Evolutionary conservation across 2,329 filamentous ascomycete species (phyloP), one percentile per base, ranked within the genome.

Genomic region (Trichoderma asperellum): DNA sequence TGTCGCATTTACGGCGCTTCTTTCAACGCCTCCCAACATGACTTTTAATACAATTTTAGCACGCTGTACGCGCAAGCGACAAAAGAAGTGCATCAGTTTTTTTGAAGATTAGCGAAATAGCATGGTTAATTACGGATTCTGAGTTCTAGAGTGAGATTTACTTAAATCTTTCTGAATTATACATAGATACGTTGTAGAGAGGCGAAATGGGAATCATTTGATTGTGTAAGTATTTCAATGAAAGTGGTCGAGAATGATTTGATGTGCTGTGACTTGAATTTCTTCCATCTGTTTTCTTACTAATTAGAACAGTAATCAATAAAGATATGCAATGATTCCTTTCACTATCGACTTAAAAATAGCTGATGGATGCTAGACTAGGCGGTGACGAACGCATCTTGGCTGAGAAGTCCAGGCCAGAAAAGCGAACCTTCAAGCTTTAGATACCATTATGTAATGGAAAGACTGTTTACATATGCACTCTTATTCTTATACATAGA

Each of bases 101-200:
- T 52, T 59, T 67, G 21, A 67, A 52, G 40, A 35, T 67, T 64
- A 64, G 61, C 61, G 61, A 64, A 53, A 24, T 27, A 56, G 35
- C 40, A 29, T 21, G 40, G 40, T 64, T 56, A 40, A 24, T 40
- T 55, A 32, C 8, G 34, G 18, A 32, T 55, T 56, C 21, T 56
- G 27, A 52, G 35, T 32, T 56, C 24, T 43, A 64, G 49, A 40
- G 27, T 56, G 24, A 29, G 3, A 64, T 64, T 40, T 29, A 21
- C 24, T 4, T 37, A 11, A 35, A n/a, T 32, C 18, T 40, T n/a
- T 55, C n/a, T 16, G 27, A 5, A 37, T 12, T 7, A n/a, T 8
- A 52, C 16, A 49, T 37, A 47, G 27, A 52, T 52, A 21, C n/a
- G 21, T 27, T 47, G 5, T 21, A 16, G 34, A 10, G 34, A 53